Evolutionary conservation across 1,284 basidiomycete species (phyloP), one percentile per base, ranked within the genome.

Genomic region (Leccinum variabile): DNA sequence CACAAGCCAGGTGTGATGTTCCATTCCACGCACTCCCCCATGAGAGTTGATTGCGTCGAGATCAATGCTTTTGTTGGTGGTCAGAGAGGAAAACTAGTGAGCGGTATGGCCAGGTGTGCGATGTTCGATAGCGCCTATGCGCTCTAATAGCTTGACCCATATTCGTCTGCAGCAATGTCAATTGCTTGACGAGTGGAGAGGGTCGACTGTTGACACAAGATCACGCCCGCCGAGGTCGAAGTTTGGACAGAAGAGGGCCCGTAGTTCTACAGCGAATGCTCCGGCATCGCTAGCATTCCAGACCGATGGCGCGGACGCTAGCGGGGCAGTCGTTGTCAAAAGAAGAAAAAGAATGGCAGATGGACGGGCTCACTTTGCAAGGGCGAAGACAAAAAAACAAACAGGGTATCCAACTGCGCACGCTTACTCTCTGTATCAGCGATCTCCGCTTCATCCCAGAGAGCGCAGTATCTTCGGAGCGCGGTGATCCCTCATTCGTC

Each of bases 181-280:
- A 39, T 39, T 39, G 39, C 39, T 39, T 39, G 39, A 39, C 39
- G 39, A 39, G 39, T 0, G 90, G 91, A 2, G 88, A 89, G 0
- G 87, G 79, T 28, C 90, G 80, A 46, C 90, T 91, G 25, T 82
- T 81, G 0, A 85, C 89, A 22, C 89, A 82, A 3, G 88, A 88
- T 46, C 88, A 83, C 52, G 82, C 74, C 33, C 86, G 84, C 62
- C 80, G 83, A 37, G 80, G 80, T 8, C 84, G 83, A 35, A 91
- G 79, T 59, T 91, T 89, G 0, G 84, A 84, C 0, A 91, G 86
- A 13, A 92, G 81, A 13, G 88, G 2, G 86, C 0, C 83, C 83
- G 60, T 84, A 92, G 59, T 79, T 88, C 73, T 88, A 81, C 54
- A 89, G 78, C 0, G 91, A 92, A 57, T 91, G 84, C 61, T 90